Evolutionary conservation across 192 early-diverging fungal genomes (phyloP), one percentile per base, ranked within the genome.

Genomic region (Linnemannia elongata): DNA sequence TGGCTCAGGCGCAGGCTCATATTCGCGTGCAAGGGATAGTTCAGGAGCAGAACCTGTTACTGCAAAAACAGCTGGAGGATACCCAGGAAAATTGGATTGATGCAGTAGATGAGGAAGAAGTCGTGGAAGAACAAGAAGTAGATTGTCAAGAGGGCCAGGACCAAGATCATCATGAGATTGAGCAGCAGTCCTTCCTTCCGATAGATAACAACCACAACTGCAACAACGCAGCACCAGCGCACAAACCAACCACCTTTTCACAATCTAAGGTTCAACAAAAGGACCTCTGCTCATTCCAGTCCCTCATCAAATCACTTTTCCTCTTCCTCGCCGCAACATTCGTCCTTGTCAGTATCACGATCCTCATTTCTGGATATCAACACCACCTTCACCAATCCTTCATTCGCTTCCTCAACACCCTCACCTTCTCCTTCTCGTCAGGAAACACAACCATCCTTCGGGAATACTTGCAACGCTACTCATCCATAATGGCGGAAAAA

Each of bases 311-410:
- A 42, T 33, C n/a, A 4, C 39, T 76, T 4, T 68, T 36, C 39
- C 75, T 76, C 24, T 3, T 30, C n/a, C 54, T 66, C 41, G 7
- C 63, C 0, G 30, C 57, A 13, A 49, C 38, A 6, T 13, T 76
- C 9, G 41, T 30, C 1, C 24, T 76, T 27, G 22, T 55, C 39
- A 38, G 35, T 18, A 41, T 55, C 1, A 33, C 30, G 2, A 36
- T 42, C 41, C 12, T 76, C 38, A 20, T 76, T 39, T 45, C 22
- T 44, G 57, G 57, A 33, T 27, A 76, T n/a, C 75, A 76, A 30
- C 38, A 76, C 2, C 41, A 66, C 8, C 75, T 42, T n/a, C 60
- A 17, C 20, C 24, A n/a, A 27, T 63, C 27, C 27, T 63, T 63
- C 27, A 30, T 30, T 3, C 27, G 1, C 10, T 6, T 63, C 27